Evolutionary conservation across 768 basidiomycete species (phyloP).

Genomic region (Tricholoma matsutake): DNA sequence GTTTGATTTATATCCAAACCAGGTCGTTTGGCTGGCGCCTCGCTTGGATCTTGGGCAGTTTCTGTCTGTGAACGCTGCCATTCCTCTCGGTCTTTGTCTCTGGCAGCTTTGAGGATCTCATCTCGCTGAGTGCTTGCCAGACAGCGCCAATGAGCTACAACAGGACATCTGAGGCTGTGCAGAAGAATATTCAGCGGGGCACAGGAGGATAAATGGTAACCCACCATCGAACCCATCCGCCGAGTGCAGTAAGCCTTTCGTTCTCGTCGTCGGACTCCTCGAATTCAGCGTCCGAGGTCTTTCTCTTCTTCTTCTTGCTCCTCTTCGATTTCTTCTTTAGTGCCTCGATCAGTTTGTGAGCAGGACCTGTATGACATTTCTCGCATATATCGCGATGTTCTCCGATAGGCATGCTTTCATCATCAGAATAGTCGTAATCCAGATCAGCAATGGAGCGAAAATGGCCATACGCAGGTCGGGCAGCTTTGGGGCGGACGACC

Average conservation of each 20-base stretch:
- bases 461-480: slow-evolving; percentile 42
- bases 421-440: slow-evolving; percentile 51
- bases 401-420: slow-evolving; percentile 52
- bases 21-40: slow-evolving; percentile 41
- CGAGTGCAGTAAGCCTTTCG: slow-evolving; percentile 47
- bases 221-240: slow-evolving; percentile 87
- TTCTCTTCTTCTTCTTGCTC: slow-evolving; percentile 40
- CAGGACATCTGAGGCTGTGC: slow-evolving; percentile 70
- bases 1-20: slow-evolving; percentile 52
- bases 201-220: slow-evolving; percentile 15
- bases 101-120: slow-evolving; percentile 68
- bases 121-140: slow-evolving; percentile 62
- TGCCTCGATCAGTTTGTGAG: slow-evolving; percentile 47
- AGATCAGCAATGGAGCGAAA: slow-evolving; percentile 40
- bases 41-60: slow-evolving; percentile 14
- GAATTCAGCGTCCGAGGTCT: slow-evolving; percentile 43
- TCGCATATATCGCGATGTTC: slow-evolving; percentile 66
- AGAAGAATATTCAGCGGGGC: slow-evolving; percentile 12
- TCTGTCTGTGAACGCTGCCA: slow-evolving; percentile 30
- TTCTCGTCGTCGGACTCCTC: slow-evolving; percentile 55
- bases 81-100: slow-evolving; percentile 44
- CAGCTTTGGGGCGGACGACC: slow-evolving; percentile 22
- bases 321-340: slow-evolving; percentile 29
- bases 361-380: slow-evolving; percentile 61
- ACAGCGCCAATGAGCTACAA: slow-evolving; percentile 76